Evolutionary conservation across 768 basidiomycete species (phyloP).

Genomic region (Leccinum broughii): DNA sequence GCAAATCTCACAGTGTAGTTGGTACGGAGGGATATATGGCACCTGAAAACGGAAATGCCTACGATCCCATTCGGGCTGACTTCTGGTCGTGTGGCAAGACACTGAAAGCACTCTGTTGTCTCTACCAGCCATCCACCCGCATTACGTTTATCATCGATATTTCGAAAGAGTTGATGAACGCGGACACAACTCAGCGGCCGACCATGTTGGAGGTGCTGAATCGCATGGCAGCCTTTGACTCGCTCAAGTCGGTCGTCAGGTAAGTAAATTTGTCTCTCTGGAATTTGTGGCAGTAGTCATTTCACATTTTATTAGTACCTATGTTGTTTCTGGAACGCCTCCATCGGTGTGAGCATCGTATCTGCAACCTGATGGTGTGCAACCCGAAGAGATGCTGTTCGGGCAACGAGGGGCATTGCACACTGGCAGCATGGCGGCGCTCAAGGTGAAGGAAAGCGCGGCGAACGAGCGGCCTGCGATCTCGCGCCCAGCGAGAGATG

Average conservation of each 20-base stretch:
- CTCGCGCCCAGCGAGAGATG: conserved; percentile 78
- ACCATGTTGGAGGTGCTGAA: not conserved
- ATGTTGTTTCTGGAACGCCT: conserved; percentile 47
- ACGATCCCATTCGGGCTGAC: not conserved
- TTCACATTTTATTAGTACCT: conserved; percentile 40
- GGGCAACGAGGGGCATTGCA: conserved; percentile 63
- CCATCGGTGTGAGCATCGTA: conserved; percentile 62
- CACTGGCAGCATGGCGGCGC: conserved; percentile 53
- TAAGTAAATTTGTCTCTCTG: conserved; percentile 29
- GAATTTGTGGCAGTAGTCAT: not conserved
- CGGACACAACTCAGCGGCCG: not conserved
- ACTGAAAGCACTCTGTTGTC: not conserved
- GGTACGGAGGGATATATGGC: not conserved
- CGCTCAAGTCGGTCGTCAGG: conserved; percentile 67
- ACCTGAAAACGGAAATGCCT: not conserved
- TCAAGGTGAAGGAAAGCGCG: conserved; percentile 71
- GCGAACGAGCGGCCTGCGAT: conserved; percentile 70
- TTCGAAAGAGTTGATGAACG: not conserved
- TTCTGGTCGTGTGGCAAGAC: not conserved
- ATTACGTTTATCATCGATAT: not conserved
- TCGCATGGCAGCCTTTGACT: conserved; percentile 7
- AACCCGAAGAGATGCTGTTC: conserved; percentile 45
- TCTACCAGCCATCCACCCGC: not conserved
- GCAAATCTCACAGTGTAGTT: not conserved
- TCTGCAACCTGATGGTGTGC: conserved; percentile 46